Base-by-base conservation (phyloP, 495 filamentous ascomycete species). In the Penicillium fimorum region DNA sequence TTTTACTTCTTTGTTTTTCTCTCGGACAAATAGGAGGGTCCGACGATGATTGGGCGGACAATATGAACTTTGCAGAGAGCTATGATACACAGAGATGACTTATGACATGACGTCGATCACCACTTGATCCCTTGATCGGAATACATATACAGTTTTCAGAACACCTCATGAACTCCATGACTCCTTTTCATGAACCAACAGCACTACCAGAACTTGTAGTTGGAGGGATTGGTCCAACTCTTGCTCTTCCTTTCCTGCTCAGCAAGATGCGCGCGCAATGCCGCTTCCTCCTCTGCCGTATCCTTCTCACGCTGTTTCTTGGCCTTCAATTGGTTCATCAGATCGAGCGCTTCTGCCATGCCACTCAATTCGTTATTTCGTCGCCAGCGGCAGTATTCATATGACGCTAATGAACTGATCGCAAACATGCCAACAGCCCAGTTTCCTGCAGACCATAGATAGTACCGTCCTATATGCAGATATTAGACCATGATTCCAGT, bases 391-490 rank as follows among this genome's bases (percentile, higher is more conserved):
- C 92, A 98, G 59, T 85, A 89, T 73, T 96, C 90, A 69, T 91
- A 90, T 48, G 84, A 83, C 46, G 76, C 75, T 18, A 89, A 68
- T 3, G 88, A 85, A 12, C 73, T 78, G 42, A 86, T 61, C 11
- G 82, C 76, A 61, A 92, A 94, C 11, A 81, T 73, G n/a, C 85
- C 87, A 12, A 91, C 89, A 1, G 91, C 91, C 89, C 89, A 96
- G 66, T 92, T 92, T 29, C 84, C 87, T 5, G 89, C 87, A 32
- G 70, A 70, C 74, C 73, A 78, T 44, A 81, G 62, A 24, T 75
- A 70, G 10, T 70, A 69, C 37, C 72, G 51, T 45, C 76, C 79
- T 82, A 58, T 27, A 52, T 10, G n/a, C 20, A 60, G 13, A 20
- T n/a, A 29, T 59, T 52, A 61, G 58, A 29, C 18, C 13, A n/a